These are phyloP conservation scores for Nannizziopsis barbatae DNA, from an alignment of 2,329 filamentous ascomycete genomes.

Conservation along the genomic window DNA sequence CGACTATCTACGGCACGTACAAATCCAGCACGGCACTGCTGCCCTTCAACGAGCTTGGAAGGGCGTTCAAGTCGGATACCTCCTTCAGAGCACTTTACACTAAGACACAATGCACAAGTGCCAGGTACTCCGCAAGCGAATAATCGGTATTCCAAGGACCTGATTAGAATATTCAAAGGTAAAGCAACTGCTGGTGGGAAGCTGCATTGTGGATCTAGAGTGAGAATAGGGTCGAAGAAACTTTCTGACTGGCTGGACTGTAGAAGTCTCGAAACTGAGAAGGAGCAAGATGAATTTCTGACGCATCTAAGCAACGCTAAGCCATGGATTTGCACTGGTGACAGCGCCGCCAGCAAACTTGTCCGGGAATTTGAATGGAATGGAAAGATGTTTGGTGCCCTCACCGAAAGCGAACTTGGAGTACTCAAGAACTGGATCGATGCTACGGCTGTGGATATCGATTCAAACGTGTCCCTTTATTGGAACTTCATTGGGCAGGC, in stretches of 20 bases:
- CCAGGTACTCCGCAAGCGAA: too few relatives aligned
- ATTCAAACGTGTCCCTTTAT: too few relatives aligned
- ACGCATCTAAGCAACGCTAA: constrained; percentile 25
- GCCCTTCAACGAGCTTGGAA: constrained; percentile 30
- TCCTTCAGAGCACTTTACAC: constrained; percentile 23
- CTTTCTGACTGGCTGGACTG: constrained; percentile 36
- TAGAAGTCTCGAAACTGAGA: constrained; percentile 20
- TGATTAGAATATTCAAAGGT: constrained; percentile 26
- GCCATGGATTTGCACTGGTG: constrained; percentile 35
- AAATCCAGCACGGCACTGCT: constrained; percentile 16
- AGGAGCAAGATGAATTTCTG: constrained; percentile 31
- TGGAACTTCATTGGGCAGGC: too few relatives aligned
- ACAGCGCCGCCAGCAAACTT: constrained; percentile 32
- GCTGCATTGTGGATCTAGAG: constrained; percentile 33
- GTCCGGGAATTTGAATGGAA: constrained; percentile 37
- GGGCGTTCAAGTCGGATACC: constrained; percentile 36
- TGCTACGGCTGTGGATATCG: constrained; percentile 17
- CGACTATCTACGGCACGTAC: constrained; percentile 28
- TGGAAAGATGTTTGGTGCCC: constrained; percentile 42
- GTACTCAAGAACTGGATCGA: constrained; percentile 34
- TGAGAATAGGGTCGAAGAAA: constrained; percentile 30
- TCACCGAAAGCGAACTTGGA: constrained; percentile 36
- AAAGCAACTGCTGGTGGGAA: constrained; percentile 32
- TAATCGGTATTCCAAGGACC: neutral
- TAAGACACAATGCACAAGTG: neutral